phyloP scores from a whole-genome alignment of 176 grass and related monocot species.

The Rhynchospora tenuis region DNA sequence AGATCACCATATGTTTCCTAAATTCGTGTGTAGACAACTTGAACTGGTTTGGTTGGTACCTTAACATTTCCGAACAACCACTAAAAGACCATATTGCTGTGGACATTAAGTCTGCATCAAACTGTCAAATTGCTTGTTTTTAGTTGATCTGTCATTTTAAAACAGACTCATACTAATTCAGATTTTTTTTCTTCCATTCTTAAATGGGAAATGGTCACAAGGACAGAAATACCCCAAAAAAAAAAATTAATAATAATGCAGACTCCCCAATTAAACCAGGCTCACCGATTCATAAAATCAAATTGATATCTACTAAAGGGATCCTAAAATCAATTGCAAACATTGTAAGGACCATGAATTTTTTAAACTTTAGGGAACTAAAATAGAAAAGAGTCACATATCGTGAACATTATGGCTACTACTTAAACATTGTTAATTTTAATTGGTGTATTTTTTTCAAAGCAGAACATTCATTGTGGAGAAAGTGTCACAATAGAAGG shows the following conservation, averaged over 20 bases:
- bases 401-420: background rate
- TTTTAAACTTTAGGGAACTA: background rate
- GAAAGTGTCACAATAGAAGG: conserved; percentile 91
- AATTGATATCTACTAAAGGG: background rate
- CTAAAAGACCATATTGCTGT: too few species aligned
- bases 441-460: background rate
- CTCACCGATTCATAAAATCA: background rate
- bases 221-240: background rate
- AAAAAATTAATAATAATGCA: background rate
- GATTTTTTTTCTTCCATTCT: background rate
- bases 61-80: background rate
- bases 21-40: background rate
- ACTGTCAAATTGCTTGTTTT: too few species aligned
- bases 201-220: background rate
- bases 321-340: background rate
- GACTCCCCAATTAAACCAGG: background rate
- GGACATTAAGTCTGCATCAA: too few species aligned
- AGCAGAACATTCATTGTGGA: conserved; percentile 93
- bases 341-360: background rate
- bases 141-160: too few species aligned
- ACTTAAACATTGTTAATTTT: background rate
- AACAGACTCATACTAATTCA: background rate
- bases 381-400: background rate
- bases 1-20: background rate
- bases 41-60: background rate